phyloP scores from a whole-genome alignment of 2,329 filamentous ascomycete genomes.

The Colletotrichum abscissum region DNA sequence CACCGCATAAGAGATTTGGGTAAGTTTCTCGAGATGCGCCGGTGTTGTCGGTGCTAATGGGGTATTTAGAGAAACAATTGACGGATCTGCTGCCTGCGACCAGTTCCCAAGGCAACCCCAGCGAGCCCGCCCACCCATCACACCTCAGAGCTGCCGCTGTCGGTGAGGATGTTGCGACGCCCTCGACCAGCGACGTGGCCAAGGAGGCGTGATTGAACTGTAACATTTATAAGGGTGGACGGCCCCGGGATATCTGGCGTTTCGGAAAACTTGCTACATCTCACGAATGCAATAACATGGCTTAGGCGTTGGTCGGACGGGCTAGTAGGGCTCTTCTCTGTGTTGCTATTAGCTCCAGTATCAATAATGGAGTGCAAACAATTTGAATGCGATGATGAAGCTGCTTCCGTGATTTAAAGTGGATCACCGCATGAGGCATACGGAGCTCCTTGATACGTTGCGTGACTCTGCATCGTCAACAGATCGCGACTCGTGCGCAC shows the following conservation, averaged over 20 bases:
- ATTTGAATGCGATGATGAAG: neutral
- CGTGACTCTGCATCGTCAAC: neutral
- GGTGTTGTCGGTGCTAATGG: slow-evolving; percentile 22
- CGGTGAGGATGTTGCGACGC: slow-evolving; percentile 44
- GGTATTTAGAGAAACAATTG: slow-evolving; percentile 61
- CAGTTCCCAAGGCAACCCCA: slow-evolving; percentile 46
- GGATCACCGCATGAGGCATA: too few species aligned
- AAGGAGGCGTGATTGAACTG: slow-evolving; percentile 14
- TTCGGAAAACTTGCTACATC: neutral
- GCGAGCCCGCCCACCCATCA: slow-evolving; percentile 61
- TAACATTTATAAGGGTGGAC: neutral
- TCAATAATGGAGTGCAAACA: neutral
- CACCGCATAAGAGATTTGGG: slow-evolving; percentile 79
- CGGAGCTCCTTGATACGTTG: neutral
- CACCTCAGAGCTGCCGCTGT: slow-evolving; percentile 59
- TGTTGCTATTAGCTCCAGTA: neutral
- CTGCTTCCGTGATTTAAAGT: neutral
- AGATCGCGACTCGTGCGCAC: neutral
- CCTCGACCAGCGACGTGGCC: neutral
- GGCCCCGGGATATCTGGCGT: slow-evolving; percentile 3
- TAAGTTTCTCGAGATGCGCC: slow-evolving; percentile 47
- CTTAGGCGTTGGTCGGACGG: neutral
- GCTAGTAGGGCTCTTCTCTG: neutral
- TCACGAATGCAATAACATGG: slow-evolving; percentile 7
- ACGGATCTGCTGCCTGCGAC: slow-evolving; percentile 51